Conservation (phyloP, 139 green algal species). For the Coelastrella sp. region DNA sequence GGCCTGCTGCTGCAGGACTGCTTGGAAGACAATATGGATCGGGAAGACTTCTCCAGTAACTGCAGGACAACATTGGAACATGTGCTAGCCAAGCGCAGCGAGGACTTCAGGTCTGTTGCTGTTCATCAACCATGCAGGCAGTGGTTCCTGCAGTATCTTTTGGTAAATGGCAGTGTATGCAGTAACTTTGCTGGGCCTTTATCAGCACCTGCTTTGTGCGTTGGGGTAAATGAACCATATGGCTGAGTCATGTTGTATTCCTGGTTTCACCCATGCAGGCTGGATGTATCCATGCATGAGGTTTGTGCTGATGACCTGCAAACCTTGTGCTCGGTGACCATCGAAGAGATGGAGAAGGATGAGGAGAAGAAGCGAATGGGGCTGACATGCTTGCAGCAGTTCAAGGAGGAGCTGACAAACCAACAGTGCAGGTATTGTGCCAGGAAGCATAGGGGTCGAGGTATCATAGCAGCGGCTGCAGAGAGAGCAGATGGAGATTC, state of each 20-base stretch:
- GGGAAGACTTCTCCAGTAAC: constrained; percentile 65
- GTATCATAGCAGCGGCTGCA: too few relatives aligned
- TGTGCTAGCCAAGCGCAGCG: constrained; percentile 65
- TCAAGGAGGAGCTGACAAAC: constrained; percentile 67
- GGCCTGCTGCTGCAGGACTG: constrained; percentile 73
- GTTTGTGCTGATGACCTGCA: constrained; percentile 31
- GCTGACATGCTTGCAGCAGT: constrained; percentile 66
- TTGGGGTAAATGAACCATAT: neutral
- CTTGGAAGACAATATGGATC: constrained; percentile 77
- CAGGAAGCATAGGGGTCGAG: too few relatives aligned
- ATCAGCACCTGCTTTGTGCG: neutral
- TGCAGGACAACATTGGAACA: constrained; percentile 78
- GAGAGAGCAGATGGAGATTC: too few relatives aligned
- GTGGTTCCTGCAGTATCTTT: too few relatives aligned
- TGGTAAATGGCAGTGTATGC: neutral
- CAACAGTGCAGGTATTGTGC: constrained; percentile 56
- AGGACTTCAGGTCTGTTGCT: constrained; percentile 39
- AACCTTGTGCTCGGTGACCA: constrained; percentile 54
- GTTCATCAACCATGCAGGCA: neutral
- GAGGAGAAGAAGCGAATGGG: constrained; percentile 49
- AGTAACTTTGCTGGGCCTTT: neutral
- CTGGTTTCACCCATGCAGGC: neutral
- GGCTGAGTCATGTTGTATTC: too few relatives aligned
- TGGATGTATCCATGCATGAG: neutral
- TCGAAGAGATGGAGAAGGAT: constrained; percentile 63